Evolutionary conservation across 2,329 filamentous ascomycete species (phyloP).

Genomic region (Aureobasidium pullulans): DNA sequence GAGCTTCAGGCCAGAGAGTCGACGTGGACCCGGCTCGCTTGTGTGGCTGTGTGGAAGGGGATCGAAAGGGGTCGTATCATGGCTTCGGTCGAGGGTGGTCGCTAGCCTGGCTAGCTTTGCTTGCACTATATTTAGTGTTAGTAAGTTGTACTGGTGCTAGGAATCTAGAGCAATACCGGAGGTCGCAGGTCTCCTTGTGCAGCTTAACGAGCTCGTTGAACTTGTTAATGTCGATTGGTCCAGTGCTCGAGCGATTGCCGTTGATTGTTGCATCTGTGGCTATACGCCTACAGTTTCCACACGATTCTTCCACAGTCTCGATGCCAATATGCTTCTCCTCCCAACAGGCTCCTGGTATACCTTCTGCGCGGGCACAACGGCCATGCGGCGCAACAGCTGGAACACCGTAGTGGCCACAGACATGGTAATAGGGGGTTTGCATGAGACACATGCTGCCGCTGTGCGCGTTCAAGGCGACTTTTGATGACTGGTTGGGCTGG

Average conservation of each 20-base stretch:
- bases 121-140: not conserved
- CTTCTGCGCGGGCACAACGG: conserved; percentile 2
- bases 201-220: conserved; percentile 7
- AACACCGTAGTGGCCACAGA: conserved; percentile 2
- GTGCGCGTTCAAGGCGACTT: not conserved
- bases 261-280: no score
- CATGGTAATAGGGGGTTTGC: conserved; percentile 1
- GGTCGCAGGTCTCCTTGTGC: not conserved
- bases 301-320: not conserved
- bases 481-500: not conserved
- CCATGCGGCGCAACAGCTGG: not conserved
- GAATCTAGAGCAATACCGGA: not conserved
- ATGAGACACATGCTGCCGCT: not conserved
- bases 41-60: no score
- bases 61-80: no score
- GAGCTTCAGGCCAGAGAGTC: no score
- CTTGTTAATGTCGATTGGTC: not conserved
- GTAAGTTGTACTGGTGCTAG: not conserved
- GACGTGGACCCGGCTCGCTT: no score
- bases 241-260: not conserved
- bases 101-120: not conserved
- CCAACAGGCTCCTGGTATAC: not conserved
- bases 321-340: not conserved
- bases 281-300: not conserved
- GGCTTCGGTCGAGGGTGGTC: no score